Percentiles rank a stretch among this genome's conserved stretches.
These are phyloP conservation scores for Ichthyophthirius multifiliis DNA, from an alignment of 169 alveolate genomes.

Conservation along the genomic window DNA sequence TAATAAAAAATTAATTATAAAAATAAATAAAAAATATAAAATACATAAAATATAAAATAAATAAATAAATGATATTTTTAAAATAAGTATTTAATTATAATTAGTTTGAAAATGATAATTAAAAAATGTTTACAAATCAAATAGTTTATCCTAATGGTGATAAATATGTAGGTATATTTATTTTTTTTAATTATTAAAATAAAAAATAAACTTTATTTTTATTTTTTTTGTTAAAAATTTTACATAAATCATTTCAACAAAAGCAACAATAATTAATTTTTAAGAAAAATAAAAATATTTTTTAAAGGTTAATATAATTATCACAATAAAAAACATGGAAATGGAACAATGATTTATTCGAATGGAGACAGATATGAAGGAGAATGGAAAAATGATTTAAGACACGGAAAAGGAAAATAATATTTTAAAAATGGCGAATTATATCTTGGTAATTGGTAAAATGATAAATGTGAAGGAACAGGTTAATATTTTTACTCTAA, in stretches of 20 bases:
- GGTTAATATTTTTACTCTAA: constrained; percentile 10
- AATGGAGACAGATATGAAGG: constrained; percentile 38
- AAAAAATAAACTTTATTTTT: too few species aligned
- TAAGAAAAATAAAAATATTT: neutral
- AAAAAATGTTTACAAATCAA: too few species aligned
- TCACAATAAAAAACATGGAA: constrained; percentile 32
- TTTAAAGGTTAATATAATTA: neutral
- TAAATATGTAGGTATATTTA: neutral
- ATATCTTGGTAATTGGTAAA: neutral
- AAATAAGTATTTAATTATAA: too few species aligned
- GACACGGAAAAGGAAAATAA: neutral
- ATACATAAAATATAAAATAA: too few species aligned
- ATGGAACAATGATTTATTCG: constrained; percentile 1
- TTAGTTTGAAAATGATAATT: too few species aligned
- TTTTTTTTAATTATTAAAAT: too few species aligned
- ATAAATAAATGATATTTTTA: too few species aligned
- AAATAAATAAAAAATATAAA: too few species aligned
- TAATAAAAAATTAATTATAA: too few species aligned
- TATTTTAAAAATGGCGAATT: neutral
- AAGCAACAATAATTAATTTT: too few species aligned
- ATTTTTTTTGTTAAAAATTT: too few species aligned
- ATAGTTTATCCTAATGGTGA: neutral
- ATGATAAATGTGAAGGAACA: neutral
- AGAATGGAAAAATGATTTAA: constrained; percentile 11
- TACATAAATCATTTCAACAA: too few species aligned